Evolutionary conservation across 23 red algal genomes (phyloP).

Genomic region (Gracilaria domingensis): DNA sequence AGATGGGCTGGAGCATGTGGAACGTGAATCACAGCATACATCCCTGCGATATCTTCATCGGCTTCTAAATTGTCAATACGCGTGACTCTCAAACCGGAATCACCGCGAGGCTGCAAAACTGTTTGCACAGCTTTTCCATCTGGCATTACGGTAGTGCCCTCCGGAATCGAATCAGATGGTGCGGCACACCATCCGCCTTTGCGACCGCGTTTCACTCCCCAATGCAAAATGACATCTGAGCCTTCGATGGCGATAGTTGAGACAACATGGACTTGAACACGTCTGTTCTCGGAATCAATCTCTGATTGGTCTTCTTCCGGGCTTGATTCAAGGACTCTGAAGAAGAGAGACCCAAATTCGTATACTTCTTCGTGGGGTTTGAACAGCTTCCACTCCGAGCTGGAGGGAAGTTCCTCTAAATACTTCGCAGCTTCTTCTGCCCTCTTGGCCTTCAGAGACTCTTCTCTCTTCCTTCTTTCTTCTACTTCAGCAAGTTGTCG

Average conservation of each 20-base stretch:
- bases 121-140: conserved; percentile 81
- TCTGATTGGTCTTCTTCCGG: conserved; percentile 6
- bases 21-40: conserved; percentile 72
- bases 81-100: conserved; percentile 56
- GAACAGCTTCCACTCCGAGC: conserved; percentile 18
- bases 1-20: conserved; percentile 58
- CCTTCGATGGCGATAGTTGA: conserved; percentile 74
- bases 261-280: conserved; percentile 53
- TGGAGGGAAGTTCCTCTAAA: conserved; percentile 3
- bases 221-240: conserved; percentile 78
- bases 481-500: conserved; percentile 41
- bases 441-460: conserved; percentile 50
- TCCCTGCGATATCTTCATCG: conserved; percentile 47
- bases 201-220: conserved; percentile 76
- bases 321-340: conserved; percentile 27
- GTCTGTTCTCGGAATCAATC: conserved; percentile 1
- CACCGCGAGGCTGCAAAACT: conserved; percentile 42
- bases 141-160: conserved; percentile 45
- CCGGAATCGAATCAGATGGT: conserved; percentile 41
- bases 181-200: conserved; percentile 60
- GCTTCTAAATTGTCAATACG: conserved; percentile 56
- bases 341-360: conserved; percentile 57
- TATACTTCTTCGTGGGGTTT: conserved; percentile 63
- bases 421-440: conserved; percentile 27
- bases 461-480: conserved; percentile 53